Percentiles rank a stretch among this genome's conserved stretches.
Conservation (phyloP, 345 rosid species). For the Zanthoxylum bungeanum region DNA sequence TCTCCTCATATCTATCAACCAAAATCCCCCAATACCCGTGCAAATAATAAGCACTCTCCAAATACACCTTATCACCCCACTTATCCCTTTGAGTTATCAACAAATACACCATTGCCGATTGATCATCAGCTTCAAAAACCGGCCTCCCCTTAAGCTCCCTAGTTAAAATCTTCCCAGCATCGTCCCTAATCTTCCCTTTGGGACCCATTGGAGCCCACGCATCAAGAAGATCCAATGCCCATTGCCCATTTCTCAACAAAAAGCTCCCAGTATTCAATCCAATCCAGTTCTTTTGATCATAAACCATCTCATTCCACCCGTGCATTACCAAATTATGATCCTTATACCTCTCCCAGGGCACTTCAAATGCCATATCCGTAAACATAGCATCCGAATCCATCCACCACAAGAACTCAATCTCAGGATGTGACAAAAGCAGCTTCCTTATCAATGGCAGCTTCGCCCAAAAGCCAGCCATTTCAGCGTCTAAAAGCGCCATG, state of each 20-base stretch:
- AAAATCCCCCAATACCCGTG: conserved; percentile 68
- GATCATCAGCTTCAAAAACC: conserved; percentile 63
- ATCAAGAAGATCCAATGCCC: conserved; percentile 53
- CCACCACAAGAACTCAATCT: conserved; percentile 66
- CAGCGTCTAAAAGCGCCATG: conserved; percentile 54
- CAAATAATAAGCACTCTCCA: conserved; percentile 53
- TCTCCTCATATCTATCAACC: conserved; percentile 60
- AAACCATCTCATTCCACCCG: conserved; percentile 69
- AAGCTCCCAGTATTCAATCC: conserved; percentile 64
- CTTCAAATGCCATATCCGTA: conserved; percentile 61
- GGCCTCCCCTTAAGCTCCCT: conserved; percentile 53
- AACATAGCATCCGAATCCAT: conserved; percentile 71
- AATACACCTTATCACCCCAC: conserved; percentile 53
- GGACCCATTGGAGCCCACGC: conserved; percentile 63
- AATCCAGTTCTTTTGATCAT: conserved; percentile 60
- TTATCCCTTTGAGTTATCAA: conserved; percentile 46
- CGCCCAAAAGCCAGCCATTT: conserved; percentile 69
- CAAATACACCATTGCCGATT: conserved; percentile 61
- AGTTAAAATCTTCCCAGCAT: conserved; percentile 56
- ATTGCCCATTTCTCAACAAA: conserved; percentile 49
- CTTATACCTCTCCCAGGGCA: conserved; percentile 63
- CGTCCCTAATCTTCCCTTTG: conserved; percentile 55
- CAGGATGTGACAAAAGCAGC: conserved; percentile 51
- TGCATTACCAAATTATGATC: conserved; percentile 50
- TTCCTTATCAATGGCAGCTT: conserved; percentile 57